phyloP scores from a whole-genome alignment of 768 basidiomycete genomes.

The Calvatia gigantea region DNA sequence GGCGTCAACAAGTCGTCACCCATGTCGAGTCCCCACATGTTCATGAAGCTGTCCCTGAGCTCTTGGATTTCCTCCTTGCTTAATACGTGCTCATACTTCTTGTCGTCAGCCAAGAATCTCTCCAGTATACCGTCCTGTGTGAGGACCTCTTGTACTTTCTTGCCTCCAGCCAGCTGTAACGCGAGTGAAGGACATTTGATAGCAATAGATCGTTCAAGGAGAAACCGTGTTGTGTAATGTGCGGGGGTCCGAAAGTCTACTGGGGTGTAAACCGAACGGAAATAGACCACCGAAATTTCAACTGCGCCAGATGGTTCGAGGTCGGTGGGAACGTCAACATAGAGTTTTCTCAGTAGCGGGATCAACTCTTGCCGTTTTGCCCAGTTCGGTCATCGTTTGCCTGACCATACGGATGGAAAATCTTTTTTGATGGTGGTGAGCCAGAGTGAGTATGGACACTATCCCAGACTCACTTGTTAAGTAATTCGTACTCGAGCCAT shows the following conservation, averaged over 20 bases:
- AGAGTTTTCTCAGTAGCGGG: slow-evolving; percentile 30
- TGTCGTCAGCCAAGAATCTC: slow-evolving; percentile 52
- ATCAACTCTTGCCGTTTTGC: slow-evolving; percentile 51
- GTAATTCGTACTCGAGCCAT: slow-evolving; percentile 81
- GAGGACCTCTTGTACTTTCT: slow-evolving; percentile 92
- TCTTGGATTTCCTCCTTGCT: slow-evolving; percentile 39
- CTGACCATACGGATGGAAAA: slow-evolving; percentile 73
- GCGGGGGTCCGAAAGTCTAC: slow-evolving; percentile 65
- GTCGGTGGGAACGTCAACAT: slow-evolving; percentile 37
- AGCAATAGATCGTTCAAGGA: slow-evolving; percentile 77
- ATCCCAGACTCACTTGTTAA: slow-evolving; percentile 56
- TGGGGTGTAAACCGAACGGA: slow-evolving; percentile 86
- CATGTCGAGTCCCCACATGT: slow-evolving; percentile 80
- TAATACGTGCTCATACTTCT: slow-evolving; percentile 31
- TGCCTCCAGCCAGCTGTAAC: slow-evolving; percentile 92
- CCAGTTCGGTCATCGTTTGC: slow-evolving; percentile 72
- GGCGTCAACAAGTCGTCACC: slow-evolving; percentile 31
- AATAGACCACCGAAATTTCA: slow-evolving; percentile 89
- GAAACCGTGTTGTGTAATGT: slow-evolving; percentile 71
- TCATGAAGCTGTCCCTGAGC: slow-evolving; percentile 79
- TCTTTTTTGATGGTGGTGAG: slow-evolving; percentile 32
- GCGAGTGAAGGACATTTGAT: slow-evolving; percentile 93
- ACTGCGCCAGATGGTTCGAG: slow-evolving; percentile 29
- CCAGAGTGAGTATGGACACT: not conserved
- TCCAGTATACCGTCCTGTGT: slow-evolving; percentile 72